These are phyloP conservation scores for Microdochium nivale DNA, from an alignment of 2,329 filamentous ascomycete species.

Conservation along the genomic window DNA sequence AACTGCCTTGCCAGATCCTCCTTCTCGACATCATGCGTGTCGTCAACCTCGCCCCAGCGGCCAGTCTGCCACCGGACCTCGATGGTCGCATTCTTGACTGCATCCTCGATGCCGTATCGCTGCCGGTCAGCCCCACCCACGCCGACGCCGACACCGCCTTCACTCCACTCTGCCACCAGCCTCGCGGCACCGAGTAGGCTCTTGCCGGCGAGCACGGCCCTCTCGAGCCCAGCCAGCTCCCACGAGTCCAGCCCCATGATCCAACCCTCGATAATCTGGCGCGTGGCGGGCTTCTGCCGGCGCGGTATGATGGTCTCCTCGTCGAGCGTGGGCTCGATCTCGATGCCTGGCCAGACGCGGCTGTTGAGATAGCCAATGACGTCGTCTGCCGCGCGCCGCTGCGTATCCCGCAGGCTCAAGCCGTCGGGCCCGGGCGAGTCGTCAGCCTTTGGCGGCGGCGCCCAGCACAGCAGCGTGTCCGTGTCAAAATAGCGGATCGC, in stretches of 20 bases:
- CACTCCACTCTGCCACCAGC: slow-evolving; percentile 80
- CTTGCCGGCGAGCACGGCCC: slow-evolving; percentile 78
- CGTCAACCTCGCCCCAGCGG: slow-evolving; percentile 94
- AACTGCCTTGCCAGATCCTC: slow-evolving; percentile 84
- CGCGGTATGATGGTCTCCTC: slow-evolving; percentile 66
- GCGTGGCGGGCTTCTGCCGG: slow-evolving; percentile 66
- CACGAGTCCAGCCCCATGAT: slow-evolving; percentile 61
- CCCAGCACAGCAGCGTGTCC: slow-evolving; percentile 90
- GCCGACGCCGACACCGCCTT: slow-evolving; percentile 34
- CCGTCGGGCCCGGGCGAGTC: slow-evolving; percentile 35
- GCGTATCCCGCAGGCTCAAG: slow-evolving; percentile 60
- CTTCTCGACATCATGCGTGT: slow-evolving; percentile 93
- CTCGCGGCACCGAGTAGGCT: slow-evolving; percentile 71
- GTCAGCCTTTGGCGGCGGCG: slow-evolving; percentile 41
- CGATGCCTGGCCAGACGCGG: slow-evolving; percentile 75
- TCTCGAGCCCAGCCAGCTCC: slow-evolving; percentile 81
- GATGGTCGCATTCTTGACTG: slow-evolving; percentile 65
- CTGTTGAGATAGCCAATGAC: slow-evolving; percentile 65
- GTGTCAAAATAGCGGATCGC: slow-evolving; percentile 84
- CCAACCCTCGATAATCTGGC: slow-evolving; percentile 72
- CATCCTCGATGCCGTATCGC: slow-evolving; percentile 75
- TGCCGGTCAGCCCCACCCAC: slow-evolving; percentile 17
- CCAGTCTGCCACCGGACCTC: slow-evolving; percentile 87
- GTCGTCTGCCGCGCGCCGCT: slow-evolving; percentile 59
- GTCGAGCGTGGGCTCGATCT: slow-evolving; percentile 73